These are phyloP conservation scores for Geotrichum citri-aurantii DNA, from an alignment of 1,139 yeast species.

Conservation along the genomic window DNA sequence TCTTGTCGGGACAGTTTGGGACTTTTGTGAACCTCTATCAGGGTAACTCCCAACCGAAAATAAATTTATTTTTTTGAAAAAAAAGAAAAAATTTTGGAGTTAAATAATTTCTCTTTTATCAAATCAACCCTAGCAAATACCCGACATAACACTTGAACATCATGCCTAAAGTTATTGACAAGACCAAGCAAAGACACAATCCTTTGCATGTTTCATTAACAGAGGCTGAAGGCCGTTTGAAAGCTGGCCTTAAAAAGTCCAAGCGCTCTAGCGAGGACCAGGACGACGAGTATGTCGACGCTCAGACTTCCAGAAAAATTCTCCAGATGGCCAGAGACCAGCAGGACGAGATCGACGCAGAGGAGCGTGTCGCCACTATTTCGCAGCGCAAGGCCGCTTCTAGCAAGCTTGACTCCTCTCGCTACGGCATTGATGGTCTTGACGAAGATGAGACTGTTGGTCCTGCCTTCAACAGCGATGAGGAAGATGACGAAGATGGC, in stretches of 20 bases:
- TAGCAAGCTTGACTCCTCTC: not conserved
- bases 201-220: conserved; percentile 17
- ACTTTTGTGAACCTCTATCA: not conserved
- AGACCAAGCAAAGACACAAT: conserved; percentile 15
- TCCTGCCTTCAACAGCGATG: conserved; percentile 19
- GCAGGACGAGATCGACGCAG: conserved; percentile 76
- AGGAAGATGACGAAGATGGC: conserved; percentile 37
- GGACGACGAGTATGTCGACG: conserved; percentile 68
- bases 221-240: conserved; percentile 23
- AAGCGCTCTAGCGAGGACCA: conserved; percentile 32
- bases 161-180: conserved; percentile 13
- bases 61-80: not conserved
- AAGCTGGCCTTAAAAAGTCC: conserved; percentile 13
- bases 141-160: not conserved
- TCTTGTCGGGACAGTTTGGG: not conserved
- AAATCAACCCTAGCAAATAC: not conserved
- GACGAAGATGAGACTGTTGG: conserved; percentile 15
- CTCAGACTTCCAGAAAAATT: conserved; percentile 77
- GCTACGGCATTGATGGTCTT: conserved; percentile 6
- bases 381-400: conserved; percentile 10
- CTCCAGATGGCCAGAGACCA: conserved; percentile 85
- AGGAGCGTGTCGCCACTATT: conserved; percentile 37
- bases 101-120: not conserved
- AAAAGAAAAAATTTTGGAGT: conserved; percentile 3
- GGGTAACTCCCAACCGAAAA: conserved; percentile 5